Evolutionary conservation across 2,329 filamentous ascomycete genomes (phyloP).

Genomic region (Exophiala sp.): DNA sequence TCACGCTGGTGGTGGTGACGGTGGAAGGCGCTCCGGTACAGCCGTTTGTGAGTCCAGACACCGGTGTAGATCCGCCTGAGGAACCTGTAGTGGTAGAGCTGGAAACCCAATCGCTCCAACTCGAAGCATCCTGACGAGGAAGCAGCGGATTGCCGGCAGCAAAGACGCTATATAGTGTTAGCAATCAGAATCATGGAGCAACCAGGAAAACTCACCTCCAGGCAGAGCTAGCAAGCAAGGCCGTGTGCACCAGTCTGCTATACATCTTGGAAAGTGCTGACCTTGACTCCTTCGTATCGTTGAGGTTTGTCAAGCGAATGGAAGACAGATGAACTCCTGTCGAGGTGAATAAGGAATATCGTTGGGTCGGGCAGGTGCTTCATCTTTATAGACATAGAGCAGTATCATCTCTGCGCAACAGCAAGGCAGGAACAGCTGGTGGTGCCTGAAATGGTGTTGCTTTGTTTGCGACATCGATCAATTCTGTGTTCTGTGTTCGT

Average conservation of each 20-base stretch:
- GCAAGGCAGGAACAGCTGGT: background rate
- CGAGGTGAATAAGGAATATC: too few relatives aligned
- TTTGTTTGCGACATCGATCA: background rate
- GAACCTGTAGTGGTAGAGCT: background rate
- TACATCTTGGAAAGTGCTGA: background rate
- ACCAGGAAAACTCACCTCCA: background rate
- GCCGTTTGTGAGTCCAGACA: background rate
- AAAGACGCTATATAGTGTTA: background rate
- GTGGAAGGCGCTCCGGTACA: background rate
- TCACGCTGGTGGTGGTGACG: background rate
- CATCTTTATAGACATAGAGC: background rate
- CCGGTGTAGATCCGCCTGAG: background rate
- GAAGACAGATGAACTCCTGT: slow-evolving; percentile 1
- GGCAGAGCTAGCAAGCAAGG: background rate
- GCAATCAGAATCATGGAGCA: background rate
- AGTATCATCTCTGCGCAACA: background rate
- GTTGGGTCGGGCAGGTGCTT: background rate
- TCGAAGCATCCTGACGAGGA: background rate
- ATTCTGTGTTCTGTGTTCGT: background rate
- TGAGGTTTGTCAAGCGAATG: background rate
- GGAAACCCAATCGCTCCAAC: background rate
- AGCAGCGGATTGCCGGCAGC: background rate
- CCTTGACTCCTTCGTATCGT: background rate
- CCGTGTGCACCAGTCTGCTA: background rate
- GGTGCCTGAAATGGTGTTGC: background rate